Evolutionary conservation across 139 green algal species (phyloP), one percentile per base, ranked within the genome.

Genomic region (Spirogloea muscicola): DNA sequence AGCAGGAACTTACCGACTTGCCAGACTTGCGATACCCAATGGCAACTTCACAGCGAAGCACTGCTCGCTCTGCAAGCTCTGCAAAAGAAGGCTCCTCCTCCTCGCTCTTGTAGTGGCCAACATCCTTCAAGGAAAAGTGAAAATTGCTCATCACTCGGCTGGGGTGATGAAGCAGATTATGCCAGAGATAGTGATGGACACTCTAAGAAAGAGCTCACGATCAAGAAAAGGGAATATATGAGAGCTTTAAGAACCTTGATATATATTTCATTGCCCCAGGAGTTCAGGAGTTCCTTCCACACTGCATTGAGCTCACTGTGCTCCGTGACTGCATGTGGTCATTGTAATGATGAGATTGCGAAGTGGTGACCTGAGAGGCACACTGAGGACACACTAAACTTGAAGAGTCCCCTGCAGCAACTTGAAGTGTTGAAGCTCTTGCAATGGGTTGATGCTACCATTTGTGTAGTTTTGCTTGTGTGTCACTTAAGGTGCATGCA

Each of bases 211-310:
- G 46, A 21, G 21, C n/a, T 21, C 21, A 55, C n/a, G 46, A 55
- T 55, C n/a, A n/a, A 55, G 21, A 21, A 21, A 55, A 55, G 46
- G 46, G n/a, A 21, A 21, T 55, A 21, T 21, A 55, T 31, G 21
- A 55, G n/a, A 55, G 46, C 21, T 21, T 21, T 31, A n/a, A n/a
- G 46, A 55, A 76, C 67, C 67, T 76, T 76, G 0, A 76, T 49
- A 13, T 76, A 76, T 33, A 76, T 76, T 36, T 76, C 67, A 2
- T 76, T 49, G 10, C 69, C 69, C 69, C 69, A 77, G 0, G 55
- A 69, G 34, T 77, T 77, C 55, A 77, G 69, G 10, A 77, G 69
- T 57, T 77, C 69, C 33, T 39, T 63, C 69, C 69, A 77, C 31
- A 77, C 36, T 5, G 31, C 48, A 33, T 70, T 59, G 2, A 77